Base-by-base conservation (phyloP, 176 grass and related monocot species). In the Zea luxurians region DNA sequence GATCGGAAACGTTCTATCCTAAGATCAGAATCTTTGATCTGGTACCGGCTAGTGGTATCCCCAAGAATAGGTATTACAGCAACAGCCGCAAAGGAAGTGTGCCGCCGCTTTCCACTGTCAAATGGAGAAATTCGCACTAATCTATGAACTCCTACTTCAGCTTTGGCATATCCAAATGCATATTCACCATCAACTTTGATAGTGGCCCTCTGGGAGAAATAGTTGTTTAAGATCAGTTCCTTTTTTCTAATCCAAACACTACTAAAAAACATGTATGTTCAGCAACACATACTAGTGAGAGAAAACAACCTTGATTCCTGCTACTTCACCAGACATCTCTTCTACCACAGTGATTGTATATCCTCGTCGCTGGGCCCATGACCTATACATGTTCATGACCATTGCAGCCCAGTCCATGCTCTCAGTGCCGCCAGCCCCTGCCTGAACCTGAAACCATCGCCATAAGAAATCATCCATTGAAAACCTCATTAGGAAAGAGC, bases 401-500 rank as follows among this genome's bases (percentile, higher is more conserved):
- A 94, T 98, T 16, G 83, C 75, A 82, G 95, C 91, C 91, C 89
- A 92, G 68, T 98, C 95, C 95, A 98, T 98, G 85, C 89, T 98
- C 85, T 98, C 95, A 34, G 90, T 94, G 43, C 95, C 95, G 70
- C 91, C 91, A 41, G 95, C 95, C 86, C 95, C 95, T 71, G 89
- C 91, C 85, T 98, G 95, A 84, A 98, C 91, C 95, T 94, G 66
- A 83, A 20, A 81, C 55, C 36, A 76, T 59, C 27, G 71, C 41
- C 42, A 68, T 64, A 52, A 84, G 12, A 64, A 84, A 71, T 59
- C 47, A 47, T 34, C 54, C 10, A 16, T 4, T 18, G 37, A 77
- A 64, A 43, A 59, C 43, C 6, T 73, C 64, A 61, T 36, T 48
- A 60, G 43, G 15, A 60, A 81, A 76, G 36, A 76, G 36, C 10